Percentiles rank a stretch among this genome's conserved stretches.
These are phyloP conservation scores for Sambucus nigra DNA, from an alignment of 129 eudicot genomes.

Conservation along the genomic window DNA sequence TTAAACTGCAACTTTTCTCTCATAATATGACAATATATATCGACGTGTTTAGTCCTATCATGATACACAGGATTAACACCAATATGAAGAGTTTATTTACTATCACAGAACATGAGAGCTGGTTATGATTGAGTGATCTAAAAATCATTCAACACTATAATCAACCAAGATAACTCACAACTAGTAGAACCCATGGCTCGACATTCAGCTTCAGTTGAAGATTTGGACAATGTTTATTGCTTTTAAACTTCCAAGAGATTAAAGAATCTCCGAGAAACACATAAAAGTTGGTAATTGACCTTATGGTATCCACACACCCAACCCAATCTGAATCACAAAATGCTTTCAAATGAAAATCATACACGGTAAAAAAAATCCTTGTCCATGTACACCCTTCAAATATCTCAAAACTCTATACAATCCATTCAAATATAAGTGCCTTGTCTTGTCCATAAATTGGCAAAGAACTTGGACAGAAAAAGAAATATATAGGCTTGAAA, in stretches of 20 bases:
- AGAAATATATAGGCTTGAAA: not conserved
- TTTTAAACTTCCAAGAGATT: not conserved
- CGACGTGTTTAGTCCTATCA: no score
- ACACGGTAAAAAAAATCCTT: not conserved
- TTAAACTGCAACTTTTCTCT: no score
- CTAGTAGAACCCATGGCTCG: no score
- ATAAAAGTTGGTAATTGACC: not conserved
- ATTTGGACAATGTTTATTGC: not conserved
- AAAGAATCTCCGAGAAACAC: not conserved
- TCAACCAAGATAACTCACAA: no score
- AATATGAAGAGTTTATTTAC: no score
- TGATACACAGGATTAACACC: no score
- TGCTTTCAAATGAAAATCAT: not conserved
- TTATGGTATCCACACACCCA: not conserved
- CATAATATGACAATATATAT: no score
- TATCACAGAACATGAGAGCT: no score
- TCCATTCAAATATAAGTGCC: not conserved
- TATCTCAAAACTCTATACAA: not conserved
- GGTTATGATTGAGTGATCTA: no score
- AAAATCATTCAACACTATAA: no score
- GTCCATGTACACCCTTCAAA: not conserved
- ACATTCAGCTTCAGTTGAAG: no score
- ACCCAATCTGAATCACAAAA: conserved; percentile 6
- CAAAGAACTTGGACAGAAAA: not conserved
- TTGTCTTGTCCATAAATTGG: not conserved